Conservation (phyloP, 2,329 filamentous ascomycete genomes). For the Juglanconis juglandina region DNA sequence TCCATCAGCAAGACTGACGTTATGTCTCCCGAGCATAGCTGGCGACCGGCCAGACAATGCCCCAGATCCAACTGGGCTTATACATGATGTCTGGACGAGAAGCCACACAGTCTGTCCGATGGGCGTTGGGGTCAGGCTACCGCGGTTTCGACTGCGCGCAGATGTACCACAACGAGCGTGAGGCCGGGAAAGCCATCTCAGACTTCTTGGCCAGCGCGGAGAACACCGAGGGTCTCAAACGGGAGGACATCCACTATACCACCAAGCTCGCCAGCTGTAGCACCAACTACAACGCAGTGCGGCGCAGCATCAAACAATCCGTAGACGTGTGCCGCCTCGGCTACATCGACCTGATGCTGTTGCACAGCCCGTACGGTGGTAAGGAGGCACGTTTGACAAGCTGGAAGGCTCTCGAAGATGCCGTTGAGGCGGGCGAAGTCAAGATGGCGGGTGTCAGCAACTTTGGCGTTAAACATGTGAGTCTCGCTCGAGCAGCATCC, state of each 20-base stretch:
- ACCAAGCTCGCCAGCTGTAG: conserved; percentile 69
- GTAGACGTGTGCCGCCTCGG: conserved; percentile 64
- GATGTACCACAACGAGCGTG: conserved; percentile 65
- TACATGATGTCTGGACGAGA: conserved; percentile 67
- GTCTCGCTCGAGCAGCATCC: conserved; percentile 25
- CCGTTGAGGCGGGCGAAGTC: conserved; percentile 67
- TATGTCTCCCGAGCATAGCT: conserved; percentile 38
- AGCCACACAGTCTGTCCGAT: conserved; percentile 54
- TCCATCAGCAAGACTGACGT: conserved; percentile 12
- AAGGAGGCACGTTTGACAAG: conserved; percentile 64
- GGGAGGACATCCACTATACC: conserved; percentile 75
- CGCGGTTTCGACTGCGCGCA: conserved; percentile 52
- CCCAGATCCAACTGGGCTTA: conserved; percentile 69
- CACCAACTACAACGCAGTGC: conserved; percentile 63
- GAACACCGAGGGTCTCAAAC: conserved; percentile 46
- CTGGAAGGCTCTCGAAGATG: conserved; percentile 76
- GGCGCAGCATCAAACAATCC: conserved; percentile 62
- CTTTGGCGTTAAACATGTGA: conserved; percentile 69
- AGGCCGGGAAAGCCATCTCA: conserved; percentile 64
- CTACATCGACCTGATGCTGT: conserved; percentile 75
- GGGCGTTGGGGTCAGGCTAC: conserved; percentile 53
- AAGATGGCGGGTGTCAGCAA: conserved; percentile 74
- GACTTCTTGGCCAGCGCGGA: conserved; percentile 48
- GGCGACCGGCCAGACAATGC: conserved; percentile 64
- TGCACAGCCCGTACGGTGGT: conserved; percentile 78